These are phyloP conservation scores for Xylaria grammica DNA, from an alignment of 495 filamentous ascomycete species.

Conservation along the genomic window DNA sequence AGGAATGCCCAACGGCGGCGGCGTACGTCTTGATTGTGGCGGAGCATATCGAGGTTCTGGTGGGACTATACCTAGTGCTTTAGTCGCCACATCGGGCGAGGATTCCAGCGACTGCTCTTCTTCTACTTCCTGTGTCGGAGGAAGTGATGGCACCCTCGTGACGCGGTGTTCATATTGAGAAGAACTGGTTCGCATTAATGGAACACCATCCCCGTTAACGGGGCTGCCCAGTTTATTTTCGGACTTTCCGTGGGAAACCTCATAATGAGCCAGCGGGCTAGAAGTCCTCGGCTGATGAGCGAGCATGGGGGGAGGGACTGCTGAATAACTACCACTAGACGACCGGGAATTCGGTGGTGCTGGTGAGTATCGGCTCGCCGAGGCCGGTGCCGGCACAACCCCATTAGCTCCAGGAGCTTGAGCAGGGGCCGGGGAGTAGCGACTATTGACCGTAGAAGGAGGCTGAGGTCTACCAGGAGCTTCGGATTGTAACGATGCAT, in stretches of 20 bases:
- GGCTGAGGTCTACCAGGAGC: conserved; percentile 45
- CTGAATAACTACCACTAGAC: conserved; percentile 46
- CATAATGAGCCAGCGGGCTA: conserved; percentile 77
- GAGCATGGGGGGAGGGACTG: conserved; percentile 54
- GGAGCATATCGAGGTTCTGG: conserved; percentile 40
- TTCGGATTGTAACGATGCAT: conserved; percentile 53
- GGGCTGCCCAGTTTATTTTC: conserved; percentile 34
- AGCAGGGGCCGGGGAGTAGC: conserved; percentile 68
- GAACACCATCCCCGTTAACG: conserved; percentile 37
- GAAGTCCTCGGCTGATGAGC: conserved; percentile 84
- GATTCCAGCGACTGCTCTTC: conserved; percentile 47
- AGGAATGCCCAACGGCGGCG: conserved; percentile 47
- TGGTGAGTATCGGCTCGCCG: conserved; percentile 58
- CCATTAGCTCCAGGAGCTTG: conserved; percentile 43
- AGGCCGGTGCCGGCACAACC: conserved; percentile 41
- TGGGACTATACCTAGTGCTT: conserved; percentile 26
- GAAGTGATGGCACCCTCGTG: conserved; percentile 53
- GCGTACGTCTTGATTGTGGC: conserved; percentile 42
- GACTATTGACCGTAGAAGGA: conserved; percentile 42
- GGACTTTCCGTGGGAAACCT: conserved; percentile 51
- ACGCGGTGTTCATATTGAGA: conserved; percentile 52
- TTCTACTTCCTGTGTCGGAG: conserved; percentile 59
- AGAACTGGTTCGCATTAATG: conserved; percentile 50
- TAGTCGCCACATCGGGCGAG: conserved; percentile 31
- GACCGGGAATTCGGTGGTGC: conserved; percentile 49